phyloP scores from a whole-genome alignment of 495 filamentous ascomycete genomes.

The Cercophora scortea region DNA sequence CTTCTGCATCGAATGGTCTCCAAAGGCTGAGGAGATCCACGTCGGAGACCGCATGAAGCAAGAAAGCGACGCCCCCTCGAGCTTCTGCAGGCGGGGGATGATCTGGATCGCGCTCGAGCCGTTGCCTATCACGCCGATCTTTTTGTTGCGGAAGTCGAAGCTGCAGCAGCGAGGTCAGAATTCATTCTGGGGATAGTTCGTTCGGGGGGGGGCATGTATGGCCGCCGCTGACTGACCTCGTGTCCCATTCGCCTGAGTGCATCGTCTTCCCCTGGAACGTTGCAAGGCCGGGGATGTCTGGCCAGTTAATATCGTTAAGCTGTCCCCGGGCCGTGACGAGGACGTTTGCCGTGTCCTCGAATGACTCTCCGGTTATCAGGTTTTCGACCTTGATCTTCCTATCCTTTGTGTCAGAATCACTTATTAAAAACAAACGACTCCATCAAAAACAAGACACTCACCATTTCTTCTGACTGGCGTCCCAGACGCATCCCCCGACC shows the following conservation, averaged over 20 bases:
- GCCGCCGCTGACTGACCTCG: conserved; percentile 16
- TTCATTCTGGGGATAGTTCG: background rate
- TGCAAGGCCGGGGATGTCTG: conserved; percentile 49
- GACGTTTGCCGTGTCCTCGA: conserved; percentile 43
- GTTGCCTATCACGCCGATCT: conserved; percentile 45
- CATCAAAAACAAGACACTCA: conserved; percentile 9
- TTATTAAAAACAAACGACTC: too few species aligned
- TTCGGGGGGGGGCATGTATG: background rate
- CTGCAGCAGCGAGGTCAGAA: conserved; percentile 16
- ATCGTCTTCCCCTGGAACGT: conserved; percentile 48
- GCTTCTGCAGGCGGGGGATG: conserved; percentile 52
- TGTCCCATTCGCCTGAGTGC: conserved; percentile 48
- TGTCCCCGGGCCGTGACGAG: conserved; percentile 59
- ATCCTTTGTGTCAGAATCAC: conserved; percentile 1
- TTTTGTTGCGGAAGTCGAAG: conserved; percentile 43
- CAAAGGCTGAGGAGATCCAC: conserved; percentile 46
- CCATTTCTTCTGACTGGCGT: conserved; percentile 50
- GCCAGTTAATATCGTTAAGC: conserved; percentile 52
- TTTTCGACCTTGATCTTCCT: conserved; percentile 24
- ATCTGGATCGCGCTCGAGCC: conserved; percentile 69
- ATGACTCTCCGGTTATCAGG: conserved; percentile 24
- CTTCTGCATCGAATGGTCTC: conserved; percentile 30
- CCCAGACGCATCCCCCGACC: conserved; percentile 42
- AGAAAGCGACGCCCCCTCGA: conserved; percentile 45
- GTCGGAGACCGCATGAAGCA: conserved; percentile 64